Evolutionary conservation across 2,329 filamentous ascomycete species (phyloP), one percentile per base, ranked within the genome.

Genomic region (Pseudocercospora eumusae): DNA sequence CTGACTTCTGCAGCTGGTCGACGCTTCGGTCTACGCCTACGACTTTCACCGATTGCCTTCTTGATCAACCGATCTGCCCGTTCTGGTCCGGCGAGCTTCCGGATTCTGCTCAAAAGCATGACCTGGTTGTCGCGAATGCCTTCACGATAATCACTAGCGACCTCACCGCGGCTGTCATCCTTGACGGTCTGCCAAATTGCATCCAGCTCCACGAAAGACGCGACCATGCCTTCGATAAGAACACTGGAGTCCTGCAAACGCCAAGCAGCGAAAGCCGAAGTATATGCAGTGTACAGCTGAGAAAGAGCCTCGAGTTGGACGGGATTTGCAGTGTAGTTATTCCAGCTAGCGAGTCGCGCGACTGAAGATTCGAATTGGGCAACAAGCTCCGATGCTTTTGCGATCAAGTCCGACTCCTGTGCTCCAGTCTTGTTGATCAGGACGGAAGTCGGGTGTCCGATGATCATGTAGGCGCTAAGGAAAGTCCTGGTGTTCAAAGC

Each of bases 161-260:
- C 90, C 15, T 87, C 85, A 42, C 88, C 86, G 53, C 90, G 87
- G 0, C 86, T 90, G 57, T 88, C 87, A 69, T 92, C 87, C 74
- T 92, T 92, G 73, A 95, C 89, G 2, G 88, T 90, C 72, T 92
- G 89, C 82, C 90, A 90, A 53, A 93, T 93, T 36, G 88, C 88
- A 71, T 95, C 91, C 1, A 95, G 83, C 72, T 92, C 90, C 18
- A 93, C 89, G 74, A 93, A 93, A 66, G 92, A 90, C 70, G 91
- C 84, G n/a, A 93, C 82, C 90, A 95, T 93, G 59, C 91, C 88
- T 69, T 93, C 89, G 57, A 93, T 86, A 4, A 95, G 80, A 0
- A 90, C 87, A 58, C 87, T 87, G 0, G 89, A 91, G 73, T 93
- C 91, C 57, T 90, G 85, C 1, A 90, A 88, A 75, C 93, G 92